Percentiles rank a stretch among this genome's conserved stretches.
These are phyloP conservation scores for Yamadazyma triangularis DNA, from an alignment of 1,139 yeast genomes.

Conservation along the genomic window DNA sequence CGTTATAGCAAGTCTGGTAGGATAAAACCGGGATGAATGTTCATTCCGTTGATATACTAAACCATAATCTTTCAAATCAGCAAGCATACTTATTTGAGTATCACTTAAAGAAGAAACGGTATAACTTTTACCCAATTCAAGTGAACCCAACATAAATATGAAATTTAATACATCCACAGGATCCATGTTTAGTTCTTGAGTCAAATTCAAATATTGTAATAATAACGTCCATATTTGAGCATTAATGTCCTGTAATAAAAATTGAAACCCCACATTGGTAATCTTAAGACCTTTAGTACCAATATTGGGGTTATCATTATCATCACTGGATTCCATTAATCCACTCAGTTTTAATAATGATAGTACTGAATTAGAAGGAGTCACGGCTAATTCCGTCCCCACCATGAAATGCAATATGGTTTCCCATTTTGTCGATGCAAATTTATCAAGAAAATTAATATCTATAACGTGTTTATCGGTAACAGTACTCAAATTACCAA, in stretches of 20 bases:
- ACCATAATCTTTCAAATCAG: conserved; percentile 89
- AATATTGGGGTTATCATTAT: no score
- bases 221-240: conserved; percentile 94
- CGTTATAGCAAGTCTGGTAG: conserved; percentile 87
- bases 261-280: conserved; percentile 91
- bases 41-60: conserved; percentile 73
- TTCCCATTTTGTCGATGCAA: conserved; percentile 91
- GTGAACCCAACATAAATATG: conserved; percentile 86
- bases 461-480: conserved; percentile 48
- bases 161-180: conserved; percentile 94
- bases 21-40: conserved; percentile 67
- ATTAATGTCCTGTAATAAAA: conserved; percentile 83
- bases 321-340: conserved; percentile 61
- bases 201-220: conserved; percentile 78
- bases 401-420: conserved; percentile 96
- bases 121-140: conserved; percentile 87
- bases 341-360: conserved; percentile 70
- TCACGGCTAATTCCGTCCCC: conserved; percentile 67
- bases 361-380: conserved; percentile 68
- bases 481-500: conserved; percentile 35
- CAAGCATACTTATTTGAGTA: conserved; percentile 83
- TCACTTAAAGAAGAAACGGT: conserved; percentile 65
- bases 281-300: conserved; percentile 56
- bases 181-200: conserved; percentile 85
- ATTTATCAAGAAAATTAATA: conserved; percentile 63